Conservation (phyloP, 164 flowering plant genomes). For the Magnolia changhungtana region DNA sequence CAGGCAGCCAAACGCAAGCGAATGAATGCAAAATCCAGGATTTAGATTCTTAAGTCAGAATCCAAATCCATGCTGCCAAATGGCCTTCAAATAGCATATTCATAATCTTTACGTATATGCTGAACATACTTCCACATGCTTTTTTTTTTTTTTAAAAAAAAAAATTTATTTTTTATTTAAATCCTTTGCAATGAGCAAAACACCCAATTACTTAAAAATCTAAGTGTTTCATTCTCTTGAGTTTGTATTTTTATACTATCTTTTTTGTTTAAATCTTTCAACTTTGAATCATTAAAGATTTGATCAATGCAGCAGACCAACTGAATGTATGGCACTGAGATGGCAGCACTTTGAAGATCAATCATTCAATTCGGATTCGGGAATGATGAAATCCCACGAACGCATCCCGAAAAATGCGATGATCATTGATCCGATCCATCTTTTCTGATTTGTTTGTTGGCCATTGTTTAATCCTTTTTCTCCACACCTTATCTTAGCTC, state of each 20-base stretch:
- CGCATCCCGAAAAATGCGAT: slow-evolving; percentile 45
- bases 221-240: neutral
- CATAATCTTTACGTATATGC: no score
- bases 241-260: neutral
- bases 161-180: no score
- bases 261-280: neutral
- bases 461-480: slow-evolving; percentile 32
- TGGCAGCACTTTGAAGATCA: slow-evolving; percentile 42
- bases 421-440: slow-evolving; percentile 35
- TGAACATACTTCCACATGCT: no score
- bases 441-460: slow-evolving; percentile 51
- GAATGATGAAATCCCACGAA: slow-evolving; percentile 22
- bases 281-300: neutral
- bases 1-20: no score
- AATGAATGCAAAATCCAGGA: no score
- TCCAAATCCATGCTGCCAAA: no score
- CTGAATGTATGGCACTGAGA: slow-evolving; percentile 41
- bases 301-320: neutral
- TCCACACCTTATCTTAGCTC: neutral
- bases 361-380: slow-evolving; percentile 63
- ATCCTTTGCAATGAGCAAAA: no score
- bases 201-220: no score
- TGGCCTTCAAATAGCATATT: no score
- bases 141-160: no score
- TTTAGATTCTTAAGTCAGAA: no score